Evolutionary conservation across 1,284 basidiomycete species (phyloP), one percentile per base, ranked within the genome.

Genomic region (Tetrapyrgos nigripes): DNA sequence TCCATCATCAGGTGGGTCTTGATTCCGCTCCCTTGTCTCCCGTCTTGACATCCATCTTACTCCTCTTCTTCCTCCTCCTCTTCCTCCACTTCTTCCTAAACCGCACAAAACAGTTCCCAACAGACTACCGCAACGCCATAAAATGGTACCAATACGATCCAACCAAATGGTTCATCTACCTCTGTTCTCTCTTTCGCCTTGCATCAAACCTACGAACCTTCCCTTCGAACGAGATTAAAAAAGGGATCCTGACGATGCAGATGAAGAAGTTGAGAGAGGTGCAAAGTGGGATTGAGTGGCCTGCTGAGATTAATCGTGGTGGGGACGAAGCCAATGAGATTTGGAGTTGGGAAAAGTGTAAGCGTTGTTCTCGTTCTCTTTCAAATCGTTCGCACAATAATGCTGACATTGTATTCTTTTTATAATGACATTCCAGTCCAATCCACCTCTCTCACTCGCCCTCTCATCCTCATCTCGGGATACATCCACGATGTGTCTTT

Each of bases 51-150:
- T n/a, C n/a, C n/a, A n/a, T n/a, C n/a, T n/a, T n/a, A n/a, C n/a
- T n/a, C n/a, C 17, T n/a, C n/a, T n/a, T n/a, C n/a, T n/a, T n/a
- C 28, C 26, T 6, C 1, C 33, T n/a, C n/a, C n/a, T n/a, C n/a
- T n/a, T n/a, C n/a, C n/a, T n/a, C n/a, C n/a, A n/a, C n/a, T n/a
- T n/a, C n/a, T 23, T 6, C 1, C 33, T n/a, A n/a, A n/a, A n/a
- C n/a, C n/a, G n/a, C n/a, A n/a, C n/a, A n/a, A n/a, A n/a, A n/a
- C n/a, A 94, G 74, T 94, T 94, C 84, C 93, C 93, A 11, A 93
- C 93, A 90, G 95, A 97, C 76, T 96, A 93, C 81, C 85, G 95
- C 44, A 96, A 96, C 68, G 94, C 93, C 43, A 93, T 94, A 81
- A 92, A 83, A 75, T 95, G 92, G 92, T 94, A 92, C 71, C 93